Percentiles rank a stretch among this genome's conserved stretches.
phyloP scores from a whole-genome alignment of 129 eudicot genomes.

The Heracleum sosnowskyi region DNA sequence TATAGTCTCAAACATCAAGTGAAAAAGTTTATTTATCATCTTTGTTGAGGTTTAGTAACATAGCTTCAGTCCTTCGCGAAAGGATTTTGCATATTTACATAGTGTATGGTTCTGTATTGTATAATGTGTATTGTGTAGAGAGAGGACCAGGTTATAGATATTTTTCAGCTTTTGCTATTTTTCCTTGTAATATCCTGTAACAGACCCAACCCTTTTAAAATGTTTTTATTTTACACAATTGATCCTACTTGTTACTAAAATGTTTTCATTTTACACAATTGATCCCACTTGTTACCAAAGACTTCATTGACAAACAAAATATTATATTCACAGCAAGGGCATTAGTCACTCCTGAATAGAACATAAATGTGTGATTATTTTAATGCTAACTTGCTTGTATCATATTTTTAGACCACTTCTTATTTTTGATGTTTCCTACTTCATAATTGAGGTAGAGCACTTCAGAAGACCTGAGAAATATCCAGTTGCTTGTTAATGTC shows the following conservation, averaged over 20 bases:
- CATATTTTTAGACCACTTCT: background rate
- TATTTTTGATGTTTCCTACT: background rate
- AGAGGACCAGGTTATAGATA: no score
- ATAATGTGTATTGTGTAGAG: background rate
- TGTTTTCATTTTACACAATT: background rate
- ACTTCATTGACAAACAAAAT: background rate
- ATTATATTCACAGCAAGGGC: background rate
- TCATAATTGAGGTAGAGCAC: background rate
- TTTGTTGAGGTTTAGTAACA: background rate
- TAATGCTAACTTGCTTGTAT: background rate
- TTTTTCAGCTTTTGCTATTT: no score
- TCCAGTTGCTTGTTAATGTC: background rate
- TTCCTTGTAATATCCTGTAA: background rate
- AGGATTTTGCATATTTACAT: background rate
- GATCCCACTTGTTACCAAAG: background rate
- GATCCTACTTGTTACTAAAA: no score
- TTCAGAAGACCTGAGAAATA: background rate
- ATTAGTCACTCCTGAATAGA: background rate
- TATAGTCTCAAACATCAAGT: background rate
- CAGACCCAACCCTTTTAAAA: background rate
- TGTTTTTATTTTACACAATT: background rate
- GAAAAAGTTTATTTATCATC: no score
- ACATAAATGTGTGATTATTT: background rate
- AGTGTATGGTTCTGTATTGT: background rate
- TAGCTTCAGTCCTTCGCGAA: background rate